Percentiles rank a stretch among this genome's conserved stretches.
phyloP scores from a whole-genome alignment of 2,329 filamentous ascomycete species.

The Pseudocercospora fijiensis region DNA sequence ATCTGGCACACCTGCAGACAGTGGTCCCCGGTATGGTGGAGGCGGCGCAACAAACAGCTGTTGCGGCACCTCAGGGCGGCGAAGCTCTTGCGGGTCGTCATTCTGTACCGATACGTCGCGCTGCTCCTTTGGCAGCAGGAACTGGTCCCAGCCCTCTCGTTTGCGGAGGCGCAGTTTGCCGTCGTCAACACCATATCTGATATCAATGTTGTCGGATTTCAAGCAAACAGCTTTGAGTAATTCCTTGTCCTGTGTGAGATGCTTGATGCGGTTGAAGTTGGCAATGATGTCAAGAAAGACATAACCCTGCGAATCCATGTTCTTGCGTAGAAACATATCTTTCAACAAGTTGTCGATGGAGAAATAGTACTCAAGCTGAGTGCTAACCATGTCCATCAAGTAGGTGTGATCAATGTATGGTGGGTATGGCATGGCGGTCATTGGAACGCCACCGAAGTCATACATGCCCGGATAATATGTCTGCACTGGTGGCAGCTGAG shows the following conservation, averaged over 20 bases:
- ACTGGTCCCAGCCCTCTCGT: conserved; percentile 74
- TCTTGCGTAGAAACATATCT: conserved; percentile 79
- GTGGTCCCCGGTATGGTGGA: conserved; percentile 32
- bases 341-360: conserved; percentile 94
- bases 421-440: conserved; percentile 55
- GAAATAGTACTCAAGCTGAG: conserved; percentile 84
- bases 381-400: conserved; percentile 58
- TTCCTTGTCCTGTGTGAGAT: conserved; percentile 68
- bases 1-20: conserved; percentile 21
- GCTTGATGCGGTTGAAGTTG: conserved; percentile 80
- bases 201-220: conserved; percentile 70
- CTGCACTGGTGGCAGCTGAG: conserved; percentile 44
- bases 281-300: conserved; percentile 77
- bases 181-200: conserved; percentile 67
- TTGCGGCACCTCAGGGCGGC: conserved; percentile 43
- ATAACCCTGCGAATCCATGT: conserved; percentile 95
- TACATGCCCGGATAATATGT: conserved; percentile 57
- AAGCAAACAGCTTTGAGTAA: conserved; percentile 73
- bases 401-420: conserved; percentile 59
- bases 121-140: conserved; percentile 69
- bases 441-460: conserved; percentile 34
- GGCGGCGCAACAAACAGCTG: conserved; percentile 37
- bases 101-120: conserved; percentile 73
- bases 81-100: conserved; percentile 60
- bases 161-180: conserved; percentile 75